A percentile compares a stretch with the other conserved stretches of the same genome.
Evolutionary conservation across 352 stramenopile species (phyloP).

Genomic region (Pythium sp.): DNA sequence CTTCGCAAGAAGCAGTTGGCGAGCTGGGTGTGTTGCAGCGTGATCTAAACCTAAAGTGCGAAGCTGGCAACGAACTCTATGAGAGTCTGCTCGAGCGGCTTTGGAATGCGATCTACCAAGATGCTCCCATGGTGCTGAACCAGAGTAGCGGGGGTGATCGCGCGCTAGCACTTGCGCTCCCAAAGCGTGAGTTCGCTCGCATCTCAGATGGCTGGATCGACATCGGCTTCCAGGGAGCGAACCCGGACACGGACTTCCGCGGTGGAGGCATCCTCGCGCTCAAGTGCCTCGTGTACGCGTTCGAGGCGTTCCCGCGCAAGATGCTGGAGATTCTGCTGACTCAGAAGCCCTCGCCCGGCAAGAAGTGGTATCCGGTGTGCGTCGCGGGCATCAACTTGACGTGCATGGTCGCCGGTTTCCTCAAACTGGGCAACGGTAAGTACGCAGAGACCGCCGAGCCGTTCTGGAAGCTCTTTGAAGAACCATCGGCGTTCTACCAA

Average conservation of each 20-base stretch:
- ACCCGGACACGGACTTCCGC: slow-evolving; percentile 81
- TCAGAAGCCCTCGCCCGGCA: slow-evolving; percentile 44
- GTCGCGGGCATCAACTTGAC: slow-evolving; percentile 85
- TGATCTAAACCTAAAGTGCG: slow-evolving; percentile 66
- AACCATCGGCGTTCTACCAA: slow-evolving; percentile 82
- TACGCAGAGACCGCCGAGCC: slow-evolving; percentile 35
- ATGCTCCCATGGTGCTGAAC: slow-evolving; percentile 17
- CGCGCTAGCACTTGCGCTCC: not conserved
- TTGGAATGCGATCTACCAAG: slow-evolving; percentile 59
- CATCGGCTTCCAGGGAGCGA: slow-evolving; percentile 76
- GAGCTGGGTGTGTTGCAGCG: slow-evolving; percentile 58
- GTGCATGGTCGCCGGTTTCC: slow-evolving; percentile 66
- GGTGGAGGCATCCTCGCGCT: slow-evolving; percentile 75
- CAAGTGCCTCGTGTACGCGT: slow-evolving; percentile 84
- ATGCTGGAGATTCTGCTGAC: slow-evolving; percentile 59
- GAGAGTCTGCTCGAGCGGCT: slow-evolving; percentile 58
- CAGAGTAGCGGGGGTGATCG: not conserved
- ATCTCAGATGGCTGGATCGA: slow-evolving; percentile 59
- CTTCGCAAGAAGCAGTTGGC: slow-evolving; percentile 31
- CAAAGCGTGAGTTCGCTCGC: slow-evolving; percentile 34
- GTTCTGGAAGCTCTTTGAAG: slow-evolving; percentile 80
- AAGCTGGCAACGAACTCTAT: slow-evolving; percentile 54
- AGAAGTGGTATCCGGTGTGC: slow-evolving; percentile 79
- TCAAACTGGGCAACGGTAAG: slow-evolving; percentile 64
- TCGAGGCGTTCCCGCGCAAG: slow-evolving; percentile 65